Evolutionary conservation across 2,329 filamentous ascomycete species (phyloP).

Genomic region (Scytalidium lignicola): DNA sequence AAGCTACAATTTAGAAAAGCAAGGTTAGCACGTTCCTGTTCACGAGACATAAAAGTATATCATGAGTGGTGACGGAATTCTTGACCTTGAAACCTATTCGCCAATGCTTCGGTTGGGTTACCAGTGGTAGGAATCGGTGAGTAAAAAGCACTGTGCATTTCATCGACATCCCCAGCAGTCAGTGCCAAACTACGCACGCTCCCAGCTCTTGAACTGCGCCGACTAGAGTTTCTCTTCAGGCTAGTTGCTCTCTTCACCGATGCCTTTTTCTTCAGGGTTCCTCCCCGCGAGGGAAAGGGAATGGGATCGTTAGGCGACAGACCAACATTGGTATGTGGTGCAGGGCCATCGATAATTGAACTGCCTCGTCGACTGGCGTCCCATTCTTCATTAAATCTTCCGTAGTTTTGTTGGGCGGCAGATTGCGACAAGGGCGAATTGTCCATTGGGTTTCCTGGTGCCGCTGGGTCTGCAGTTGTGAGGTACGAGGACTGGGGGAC

Average conservation of each 20-base stretch:
- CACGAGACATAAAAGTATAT: too few species aligned
- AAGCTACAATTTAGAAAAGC: constrained; percentile 51
- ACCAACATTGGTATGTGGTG: constrained; percentile 44
- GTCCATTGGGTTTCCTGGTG: constrained; percentile 16
- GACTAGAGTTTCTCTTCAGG: constrained; percentile 73
- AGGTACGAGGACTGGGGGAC: constrained; percentile 12
- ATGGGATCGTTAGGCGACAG: constrained; percentile 28
- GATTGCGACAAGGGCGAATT: constrained; percentile 20
- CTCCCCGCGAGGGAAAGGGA: constrained; percentile 43
- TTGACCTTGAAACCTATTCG: constrained; percentile 80
- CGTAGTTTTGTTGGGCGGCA: constrained; percentile 20
- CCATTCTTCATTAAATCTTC: constrained; percentile 66
- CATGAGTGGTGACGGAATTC: too few species aligned
- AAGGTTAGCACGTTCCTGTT: constrained; percentile 6
- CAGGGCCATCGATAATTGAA: constrained; percentile 49
- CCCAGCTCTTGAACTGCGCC: constrained; percentile 75
- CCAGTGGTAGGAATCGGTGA: constrained; percentile 85
- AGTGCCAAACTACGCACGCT: constrained; percentile 78
- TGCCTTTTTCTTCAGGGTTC: constrained; percentile 84
- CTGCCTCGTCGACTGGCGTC: constrained; percentile 63
- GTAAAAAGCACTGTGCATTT: constrained; percentile 78
- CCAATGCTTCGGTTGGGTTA: constrained; percentile 81
- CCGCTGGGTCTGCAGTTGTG: constrained; percentile 1
- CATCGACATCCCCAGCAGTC: constrained; percentile 61
- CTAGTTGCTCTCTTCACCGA: constrained; percentile 72